Evolutionary conservation across 192 early-diverging fungal species (phyloP), one percentile per base, ranked within the genome.

Genomic region (Geranomyces michiganensis): DNA sequence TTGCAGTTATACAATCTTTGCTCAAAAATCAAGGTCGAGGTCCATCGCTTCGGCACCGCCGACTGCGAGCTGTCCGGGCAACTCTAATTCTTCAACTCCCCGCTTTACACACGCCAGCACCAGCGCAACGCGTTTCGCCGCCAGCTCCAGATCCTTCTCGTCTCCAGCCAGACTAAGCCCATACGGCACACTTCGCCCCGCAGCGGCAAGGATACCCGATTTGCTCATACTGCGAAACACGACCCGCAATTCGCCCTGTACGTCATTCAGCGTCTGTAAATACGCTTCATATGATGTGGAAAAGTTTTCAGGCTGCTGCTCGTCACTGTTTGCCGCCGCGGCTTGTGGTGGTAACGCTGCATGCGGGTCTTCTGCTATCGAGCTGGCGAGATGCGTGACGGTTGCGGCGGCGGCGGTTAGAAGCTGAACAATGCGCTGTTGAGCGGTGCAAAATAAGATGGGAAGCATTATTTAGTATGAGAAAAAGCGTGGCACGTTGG

Each of bases 111-210:
- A 12, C 15, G 62, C 61, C 49, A 67, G 46, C 49, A 73, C 21
- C 26, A 73, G 45, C 41, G 49, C 47, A 1, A 73, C 72, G 17
- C 72, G 15, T 22, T 59, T 73, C 43, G 72, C 65, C 1, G 51
- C 47, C 0, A 67, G 41, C 33, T 73, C 72, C 24, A 73, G 31
- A 60, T 73, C 72, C 56, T 65, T 73, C 33, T 73, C 72, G 19
- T 73, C 72, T 21, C 72, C 72, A 6, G 72, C 72, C 43, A 73
- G 48, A 47, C 33, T 56, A 0, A 24, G 53, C 22, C 48, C 6
- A 30, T 66, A 73, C 43, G 72, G 63, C 19, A 73, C 24, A 1
- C 29, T 1, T 15, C 46, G 27, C 6, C 7, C 58, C 4, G 58
- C 58, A 17, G 58, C 58, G 29, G 58, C 58, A 2, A 60, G 58